A percentile compares a stretch with the other conserved stretches of the same genome.
phyloP scores from a whole-genome alignment of 768 basidiomycete species.

The Amanita subjunquillea region DNA sequence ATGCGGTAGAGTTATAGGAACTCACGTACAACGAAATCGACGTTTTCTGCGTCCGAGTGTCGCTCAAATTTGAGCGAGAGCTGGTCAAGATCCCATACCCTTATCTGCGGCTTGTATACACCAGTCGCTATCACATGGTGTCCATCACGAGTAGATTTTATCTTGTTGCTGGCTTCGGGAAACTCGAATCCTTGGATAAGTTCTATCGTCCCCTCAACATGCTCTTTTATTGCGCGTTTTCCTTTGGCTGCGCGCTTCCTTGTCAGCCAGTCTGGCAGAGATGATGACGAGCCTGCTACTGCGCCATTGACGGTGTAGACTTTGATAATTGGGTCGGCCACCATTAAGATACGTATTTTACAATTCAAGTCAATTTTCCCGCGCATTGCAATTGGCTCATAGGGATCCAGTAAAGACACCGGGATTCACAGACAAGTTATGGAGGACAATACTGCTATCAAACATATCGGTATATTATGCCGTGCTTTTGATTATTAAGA shows the following conservation, averaged over 20 bases:
- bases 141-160: constrained; percentile 88
- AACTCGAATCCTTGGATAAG: constrained; percentile 96
- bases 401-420: too few relatives aligned
- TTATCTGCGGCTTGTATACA: constrained; percentile 95
- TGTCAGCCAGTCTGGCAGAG: constrained; percentile 91
- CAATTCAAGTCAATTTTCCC: too few relatives aligned
- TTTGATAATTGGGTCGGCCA: constrained; percentile 37
- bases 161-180: constrained; percentile 87
- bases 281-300: constrained; percentile 75
- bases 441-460: not conserved
- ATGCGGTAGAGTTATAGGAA: constrained; percentile 11
- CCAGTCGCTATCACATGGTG: constrained; percentile 91
- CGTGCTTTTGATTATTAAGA: not conserved
- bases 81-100: constrained; percentile 91
- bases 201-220: constrained; percentile 77
- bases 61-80: constrained; percentile 92
- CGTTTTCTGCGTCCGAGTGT: constrained; percentile 93
- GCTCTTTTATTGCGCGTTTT: constrained; percentile 59
- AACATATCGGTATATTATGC: constrained; percentile 2
- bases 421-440: not conserved
- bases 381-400: not conserved
- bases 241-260: constrained; percentile 60
- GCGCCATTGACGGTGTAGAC: constrained; percentile 97
- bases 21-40: constrained; percentile 92
- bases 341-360: constrained; percentile 6